phyloP scores from a whole-genome alignment of 495 filamentous ascomycete genomes.

The Xylaria bambusicola region DNA sequence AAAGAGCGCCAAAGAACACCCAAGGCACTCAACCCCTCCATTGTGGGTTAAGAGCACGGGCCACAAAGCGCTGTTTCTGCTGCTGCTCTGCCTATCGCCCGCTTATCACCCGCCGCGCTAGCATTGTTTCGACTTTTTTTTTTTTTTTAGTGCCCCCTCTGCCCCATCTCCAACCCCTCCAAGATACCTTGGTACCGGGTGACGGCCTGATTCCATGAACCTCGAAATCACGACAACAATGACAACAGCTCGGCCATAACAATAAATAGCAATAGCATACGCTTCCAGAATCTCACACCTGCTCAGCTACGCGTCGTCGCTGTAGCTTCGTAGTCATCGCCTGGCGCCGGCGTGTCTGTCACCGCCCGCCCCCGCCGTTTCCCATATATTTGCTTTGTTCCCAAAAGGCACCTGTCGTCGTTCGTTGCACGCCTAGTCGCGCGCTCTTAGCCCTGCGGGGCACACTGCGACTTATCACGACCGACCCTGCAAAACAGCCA shows the following conservation, averaged over 20 bases:
- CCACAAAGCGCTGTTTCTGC: not conserved
- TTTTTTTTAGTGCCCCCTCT: conserved; percentile 9
- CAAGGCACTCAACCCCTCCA: conserved; percentile 9
- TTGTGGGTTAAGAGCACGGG: not conserved
- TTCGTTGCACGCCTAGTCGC: conserved; percentile 9
- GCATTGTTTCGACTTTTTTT: not conserved
- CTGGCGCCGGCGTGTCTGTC: too few species aligned
- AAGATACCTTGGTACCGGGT: not conserved
- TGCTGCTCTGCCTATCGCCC: not conserved
- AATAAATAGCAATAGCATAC: too few species aligned
- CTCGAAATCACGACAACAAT: not conserved
- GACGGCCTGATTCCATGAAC: not conserved
- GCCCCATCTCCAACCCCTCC: conserved; percentile 13
- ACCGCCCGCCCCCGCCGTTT: too few species aligned
- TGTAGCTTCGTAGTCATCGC: too few species aligned
- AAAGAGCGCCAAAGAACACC: too few species aligned
- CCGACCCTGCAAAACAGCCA: conserved; percentile 8
- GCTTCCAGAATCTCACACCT: too few species aligned
- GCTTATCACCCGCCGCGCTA: not conserved
- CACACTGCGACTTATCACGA: conserved; percentile 23
- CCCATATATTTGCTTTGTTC: not conserved
- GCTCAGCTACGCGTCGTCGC: too few species aligned
- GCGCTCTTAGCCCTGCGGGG: conserved; percentile 32
- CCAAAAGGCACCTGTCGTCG: not conserved
- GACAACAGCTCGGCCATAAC: not conserved